These are phyloP conservation scores for Metschnikowia sp. DNA, from an alignment of 805 yeast species.

Conservation along the genomic window DNA sequence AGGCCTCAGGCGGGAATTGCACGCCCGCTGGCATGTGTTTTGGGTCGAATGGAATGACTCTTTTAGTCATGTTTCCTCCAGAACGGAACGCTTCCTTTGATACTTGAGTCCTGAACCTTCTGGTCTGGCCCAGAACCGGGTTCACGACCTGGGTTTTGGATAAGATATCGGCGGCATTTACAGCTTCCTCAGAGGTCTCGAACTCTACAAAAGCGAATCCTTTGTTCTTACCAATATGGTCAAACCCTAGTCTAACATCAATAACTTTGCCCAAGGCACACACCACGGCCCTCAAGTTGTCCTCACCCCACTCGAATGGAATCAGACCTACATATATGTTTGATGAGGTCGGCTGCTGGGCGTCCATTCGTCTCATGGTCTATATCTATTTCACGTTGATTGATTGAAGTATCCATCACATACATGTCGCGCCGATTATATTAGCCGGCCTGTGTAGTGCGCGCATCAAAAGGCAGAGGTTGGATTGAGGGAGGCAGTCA, in stretches of 20 bases:
- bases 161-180: conserved; percentile 43
- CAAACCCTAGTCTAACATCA: conserved; percentile 62
- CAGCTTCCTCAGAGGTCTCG: conserved; percentile 48
- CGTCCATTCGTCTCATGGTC: conserved; percentile 10
- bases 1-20: conserved; percentile 51
- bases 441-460: too few species aligned
- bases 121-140: conserved; percentile 23
- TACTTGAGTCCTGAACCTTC: conserved; percentile 52
- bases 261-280: conserved; percentile 72
- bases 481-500: too few species aligned
- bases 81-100: conserved; percentile 53
- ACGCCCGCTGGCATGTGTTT: conserved; percentile 54
- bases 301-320: conserved; percentile 71
- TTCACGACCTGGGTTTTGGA: conserved; percentile 39
- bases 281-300: conserved; percentile 55
- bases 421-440: neutral
- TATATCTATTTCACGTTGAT: too few species aligned
- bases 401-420: neutral
- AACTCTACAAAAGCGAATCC: conserved; percentile 70
- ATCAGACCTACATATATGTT: conserved; percentile 60
- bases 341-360: conserved; percentile 25
- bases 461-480: too few species aligned
- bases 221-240: conserved; percentile 55
- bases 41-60: conserved; percentile 43
- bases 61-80: conserved; percentile 36